Conservation (phyloP, 495 filamentous ascomycete genomes). For the Penicillium alfredii region DNA sequence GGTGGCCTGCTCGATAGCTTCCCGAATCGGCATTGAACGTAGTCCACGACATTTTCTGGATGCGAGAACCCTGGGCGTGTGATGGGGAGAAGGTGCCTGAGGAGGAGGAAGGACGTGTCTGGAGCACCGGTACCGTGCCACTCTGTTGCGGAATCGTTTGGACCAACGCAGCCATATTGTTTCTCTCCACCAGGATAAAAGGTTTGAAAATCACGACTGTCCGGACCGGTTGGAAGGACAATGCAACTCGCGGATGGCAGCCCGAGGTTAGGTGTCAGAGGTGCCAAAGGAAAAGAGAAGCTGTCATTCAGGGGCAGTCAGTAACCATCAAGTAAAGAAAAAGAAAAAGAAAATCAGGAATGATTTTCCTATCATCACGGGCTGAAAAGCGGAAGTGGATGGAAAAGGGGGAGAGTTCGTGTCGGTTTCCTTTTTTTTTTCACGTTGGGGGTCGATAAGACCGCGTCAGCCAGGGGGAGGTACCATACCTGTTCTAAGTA, state of each 20-base stretch:
- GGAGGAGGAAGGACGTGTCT: constrained; percentile 69
- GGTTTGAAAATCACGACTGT: constrained; percentile 13
- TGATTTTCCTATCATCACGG: constrained; percentile 1
- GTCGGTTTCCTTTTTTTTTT: constrained; percentile 9
- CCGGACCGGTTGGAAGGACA: constrained; percentile 17
- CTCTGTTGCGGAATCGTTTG: constrained; percentile 83
- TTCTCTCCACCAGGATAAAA: constrained; percentile 24
- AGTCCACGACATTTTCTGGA: constrained; percentile 56
- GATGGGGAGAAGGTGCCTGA: constrained; percentile 46
- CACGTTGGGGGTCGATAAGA: constrained; percentile 12
- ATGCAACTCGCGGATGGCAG: constrained; percentile 18
- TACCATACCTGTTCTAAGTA: constrained; percentile 37
- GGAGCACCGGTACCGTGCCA: constrained; percentile 74
- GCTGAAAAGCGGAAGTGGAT: constrained; percentile 8
- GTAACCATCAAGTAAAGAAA: neutral
- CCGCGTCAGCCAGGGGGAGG: constrained; percentile 25
- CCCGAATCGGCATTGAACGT: constrained; percentile 55
- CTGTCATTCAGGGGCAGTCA: too few relatives aligned
- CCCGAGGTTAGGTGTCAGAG: constrained; percentile 14
- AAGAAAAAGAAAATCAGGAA: too few relatives aligned
- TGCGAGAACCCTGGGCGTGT: constrained; percentile 43
- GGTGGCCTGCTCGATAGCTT: constrained; percentile 63
- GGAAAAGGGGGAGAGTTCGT: constrained; percentile 14
- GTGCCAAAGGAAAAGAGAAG: too few relatives aligned
- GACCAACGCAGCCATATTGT: constrained; percentile 82